These are phyloP conservation scores for Trichoderma sp. DNA, from an alignment of 2,329 filamentous ascomycete species.

Conservation along the genomic window DNA sequence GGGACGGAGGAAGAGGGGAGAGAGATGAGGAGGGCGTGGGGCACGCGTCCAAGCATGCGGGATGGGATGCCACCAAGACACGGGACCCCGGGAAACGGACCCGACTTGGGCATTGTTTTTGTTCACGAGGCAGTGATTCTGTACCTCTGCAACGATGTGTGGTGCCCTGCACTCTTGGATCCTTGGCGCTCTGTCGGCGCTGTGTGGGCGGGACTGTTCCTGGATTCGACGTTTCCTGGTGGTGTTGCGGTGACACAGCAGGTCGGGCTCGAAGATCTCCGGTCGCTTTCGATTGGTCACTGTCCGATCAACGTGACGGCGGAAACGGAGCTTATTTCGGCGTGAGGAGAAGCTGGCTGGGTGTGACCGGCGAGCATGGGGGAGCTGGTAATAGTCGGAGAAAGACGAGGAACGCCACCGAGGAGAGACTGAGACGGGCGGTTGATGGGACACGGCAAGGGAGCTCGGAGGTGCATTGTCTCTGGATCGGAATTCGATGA, in stretches of 20 bases:
- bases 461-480: no score
- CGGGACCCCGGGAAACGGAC: slow-evolving; percentile 23
- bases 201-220: no score
- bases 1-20: slow-evolving; percentile 17
- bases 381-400: not conserved
- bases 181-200: no score
- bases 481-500: no score
- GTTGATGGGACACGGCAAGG: no score
- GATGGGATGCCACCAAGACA: slow-evolving; percentile 21
- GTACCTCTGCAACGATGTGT: not conserved
- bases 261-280: no score
- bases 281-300: no score
- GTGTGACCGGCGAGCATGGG: not conserved
- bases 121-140: not conserved
- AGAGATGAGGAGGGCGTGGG: slow-evolving; percentile 8
- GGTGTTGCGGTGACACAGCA: no score
- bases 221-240: no score
- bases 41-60: slow-evolving; percentile 12
- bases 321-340: not conserved
- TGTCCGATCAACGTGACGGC: not conserved
- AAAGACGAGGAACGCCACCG: not conserved
- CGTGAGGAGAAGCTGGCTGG: not conserved
- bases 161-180: no score
- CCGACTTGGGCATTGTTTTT: not conserved
- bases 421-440: slow-evolving; percentile 2